Percentiles rank a stretch among this genome's conserved stretches.
phyloP scores from a whole-genome alignment of 495 filamentous ascomycete species.

The Hyphodiscus hymeniophilus region DNA sequence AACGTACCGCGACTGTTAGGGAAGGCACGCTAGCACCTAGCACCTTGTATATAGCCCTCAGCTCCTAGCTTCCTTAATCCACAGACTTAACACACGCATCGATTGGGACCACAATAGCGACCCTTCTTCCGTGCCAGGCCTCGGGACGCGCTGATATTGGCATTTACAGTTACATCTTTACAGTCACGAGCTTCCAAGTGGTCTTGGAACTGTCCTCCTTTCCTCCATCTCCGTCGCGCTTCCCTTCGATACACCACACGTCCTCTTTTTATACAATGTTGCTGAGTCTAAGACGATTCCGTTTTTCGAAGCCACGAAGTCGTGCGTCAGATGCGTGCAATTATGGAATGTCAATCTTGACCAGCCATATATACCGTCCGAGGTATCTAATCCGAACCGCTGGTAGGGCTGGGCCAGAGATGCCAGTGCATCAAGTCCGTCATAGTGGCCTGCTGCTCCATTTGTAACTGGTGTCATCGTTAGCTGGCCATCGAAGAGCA shows the following conservation, averaged over 20 bases:
- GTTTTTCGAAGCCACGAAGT: slow-evolving; percentile 27
- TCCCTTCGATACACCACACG: slow-evolving; percentile 14
- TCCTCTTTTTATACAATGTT: slow-evolving; percentile 23
- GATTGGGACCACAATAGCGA: too few relatives aligned
- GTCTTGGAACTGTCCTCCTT: too few relatives aligned
- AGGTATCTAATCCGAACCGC: slow-evolving; percentile 13
- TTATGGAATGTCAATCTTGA: slow-evolving; percentile 26
- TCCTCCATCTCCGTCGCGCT: slow-evolving; percentile 22
- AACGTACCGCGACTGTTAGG: too few relatives aligned
- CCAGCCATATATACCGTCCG: slow-evolving; percentile 25
- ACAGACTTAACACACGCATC: too few relatives aligned
- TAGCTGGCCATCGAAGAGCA: too few relatives aligned
- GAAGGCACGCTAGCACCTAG: too few relatives aligned
- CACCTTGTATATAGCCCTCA: too few relatives aligned
- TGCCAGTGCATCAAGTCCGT: slow-evolving; percentile 25
- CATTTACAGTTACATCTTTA: too few relatives aligned
- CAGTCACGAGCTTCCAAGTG: too few relatives aligned
- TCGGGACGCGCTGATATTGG: too few relatives aligned
- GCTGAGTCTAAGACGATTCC: slow-evolving; percentile 25
- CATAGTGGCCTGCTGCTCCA: slow-evolving; percentile 39
- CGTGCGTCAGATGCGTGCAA: slow-evolving; percentile 25
- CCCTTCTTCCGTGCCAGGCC: too few relatives aligned
- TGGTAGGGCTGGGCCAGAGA: background rate
- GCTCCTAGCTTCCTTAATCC: too few relatives aligned
- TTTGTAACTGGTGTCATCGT: slow-evolving; percentile 23